A percentile compares a stretch with the other conserved stretches of the same genome.
phyloP scores from a whole-genome alignment of 192 early-diverging fungal genomes.

The Coemansia nantahalensis region DNA sequence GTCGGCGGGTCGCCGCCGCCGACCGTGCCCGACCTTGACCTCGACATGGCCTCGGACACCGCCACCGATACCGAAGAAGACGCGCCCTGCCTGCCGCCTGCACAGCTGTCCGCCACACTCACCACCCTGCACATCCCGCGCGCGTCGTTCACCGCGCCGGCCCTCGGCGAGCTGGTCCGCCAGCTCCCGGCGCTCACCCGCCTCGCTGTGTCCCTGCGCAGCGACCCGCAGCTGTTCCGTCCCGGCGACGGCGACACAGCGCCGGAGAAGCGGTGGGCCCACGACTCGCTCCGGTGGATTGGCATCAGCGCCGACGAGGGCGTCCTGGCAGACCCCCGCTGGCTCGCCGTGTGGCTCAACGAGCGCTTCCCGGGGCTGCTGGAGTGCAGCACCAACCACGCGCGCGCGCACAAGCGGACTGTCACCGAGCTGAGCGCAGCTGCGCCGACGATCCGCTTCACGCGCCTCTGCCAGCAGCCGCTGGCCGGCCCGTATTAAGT shows the following conservation, averaged over 20 bases:
- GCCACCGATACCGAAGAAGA: conserved; percentile 4
- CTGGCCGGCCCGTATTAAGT: too few relatives aligned
- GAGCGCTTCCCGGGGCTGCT: conserved; percentile 33
- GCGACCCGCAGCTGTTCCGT: conserved; percentile 11
- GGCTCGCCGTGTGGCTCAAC: conserved; percentile 36
- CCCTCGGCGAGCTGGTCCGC: conserved; percentile 29
- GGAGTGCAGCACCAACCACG: conserved; percentile 45
- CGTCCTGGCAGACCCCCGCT: conserved; percentile 29
- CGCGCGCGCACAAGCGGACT: conserved; percentile 28
- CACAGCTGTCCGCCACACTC: conserved; percentile 8
- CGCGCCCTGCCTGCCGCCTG: neutral
- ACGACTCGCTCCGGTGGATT: conserved; percentile 18
- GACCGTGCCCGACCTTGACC: conserved; percentile 22
- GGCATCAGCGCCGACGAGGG: conserved; percentile 43
- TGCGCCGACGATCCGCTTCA: conserved; percentile 28
- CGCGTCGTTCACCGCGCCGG: conserved; percentile 29
- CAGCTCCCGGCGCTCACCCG: conserved; percentile 30
- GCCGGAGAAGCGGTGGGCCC: conserved; percentile 6
- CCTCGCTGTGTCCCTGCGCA: conserved; percentile 37
- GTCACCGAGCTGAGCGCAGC: conserved; percentile 23
- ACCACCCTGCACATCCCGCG: conserved; percentile 34
- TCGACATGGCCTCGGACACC: conserved; percentile 14
- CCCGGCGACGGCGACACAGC: neutral
- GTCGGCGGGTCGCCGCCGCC: conserved; percentile 28
- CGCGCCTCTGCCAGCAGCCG: too few relatives aligned